Base-by-base conservation (phyloP, 805 yeast species). In the Zygosaccharomyces kombuchaensis region DNA sequence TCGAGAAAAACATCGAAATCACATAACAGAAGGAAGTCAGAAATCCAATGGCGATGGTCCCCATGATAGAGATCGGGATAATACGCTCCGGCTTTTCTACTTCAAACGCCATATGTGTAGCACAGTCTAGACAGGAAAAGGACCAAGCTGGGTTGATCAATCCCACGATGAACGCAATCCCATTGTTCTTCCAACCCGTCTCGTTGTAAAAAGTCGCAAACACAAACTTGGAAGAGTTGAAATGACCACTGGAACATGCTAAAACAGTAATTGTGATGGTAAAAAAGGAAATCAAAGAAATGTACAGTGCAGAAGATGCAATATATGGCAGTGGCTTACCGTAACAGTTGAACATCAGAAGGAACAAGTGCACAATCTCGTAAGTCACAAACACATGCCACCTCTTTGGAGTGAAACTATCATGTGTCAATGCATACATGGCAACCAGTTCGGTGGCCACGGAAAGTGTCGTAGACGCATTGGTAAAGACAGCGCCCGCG, bases 31-130 rank as follows among this genome's bases (percentile, higher is more conserved):
- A 75, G 0, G 82, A 72, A 4, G 88, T 83, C n/a, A 78, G 58
- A 52, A 83, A 78, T 0, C 88, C 88, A 57, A 83, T 81, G 4
- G 79, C 78, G 4, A 82, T 82, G 1, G 87, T 79, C 8, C 83
- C 77, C 65, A 81, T 69, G 50, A 82, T 81, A 6, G 86, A 80
- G 41, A 74, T 73, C n/a, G 88, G 88, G 45, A 81, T 78, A 41
- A 77, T 76, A 40, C 74, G 69, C 55, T 76, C 76, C 4, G 88
- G 86, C 22, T 74, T 68, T 31, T 73, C 67, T 9, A 78, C 77
- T 60, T 82, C 89, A 62, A 82, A 87, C 2, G 87, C 82, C 75
- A 82, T 72, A 55, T 82, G 88, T 5, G 87, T 80, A 2, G 87
- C 87, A 52, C 81, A 77, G 59, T 82, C 89, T 40, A 81, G 67